A percentile compares a stretch with the other conserved stretches of the same genome.
Conservation (phyloP, 2,329 filamentous ascomycete species). For the Pseudocercospora musae region DNA sequence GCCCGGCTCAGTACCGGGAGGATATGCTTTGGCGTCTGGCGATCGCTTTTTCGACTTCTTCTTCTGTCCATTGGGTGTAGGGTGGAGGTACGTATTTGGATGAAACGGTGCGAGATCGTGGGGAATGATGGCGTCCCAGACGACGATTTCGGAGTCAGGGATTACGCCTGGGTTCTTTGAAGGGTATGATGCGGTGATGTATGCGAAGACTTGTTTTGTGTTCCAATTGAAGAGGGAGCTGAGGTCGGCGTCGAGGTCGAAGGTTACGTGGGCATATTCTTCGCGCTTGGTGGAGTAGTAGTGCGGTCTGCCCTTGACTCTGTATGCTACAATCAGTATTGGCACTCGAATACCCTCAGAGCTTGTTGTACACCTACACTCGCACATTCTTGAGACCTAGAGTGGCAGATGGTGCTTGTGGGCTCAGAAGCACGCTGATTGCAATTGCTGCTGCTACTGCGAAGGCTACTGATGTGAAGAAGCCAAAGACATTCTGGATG, state of each 20-base stretch:
- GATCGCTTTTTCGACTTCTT: constrained; percentile 19
- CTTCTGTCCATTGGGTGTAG: constrained; percentile 38
- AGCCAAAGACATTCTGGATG: constrained; percentile 89
- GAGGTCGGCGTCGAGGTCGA: constrained; percentile 89
- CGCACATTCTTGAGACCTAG: constrained; percentile 73
- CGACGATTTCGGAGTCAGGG: constrained; percentile 64
- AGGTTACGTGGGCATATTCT: constrained; percentile 92
- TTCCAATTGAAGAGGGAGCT: constrained; percentile 97
- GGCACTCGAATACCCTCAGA: neutral
- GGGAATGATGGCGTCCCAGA: constrained; percentile 95
- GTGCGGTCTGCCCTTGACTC: constrained; percentile 85
- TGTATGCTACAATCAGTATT: constrained; percentile 44
- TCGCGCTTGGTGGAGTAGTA: constrained; percentile 92
- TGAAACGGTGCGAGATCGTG: constrained; percentile 59
- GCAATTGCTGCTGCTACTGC: constrained; percentile 76
- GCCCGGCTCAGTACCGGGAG: constrained; percentile 51
- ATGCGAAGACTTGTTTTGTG: constrained; percentile 97
- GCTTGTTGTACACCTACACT: constrained; percentile 59
- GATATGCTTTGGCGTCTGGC: constrained; percentile 29
- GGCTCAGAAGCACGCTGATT: constrained; percentile 68
- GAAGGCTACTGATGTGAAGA: constrained; percentile 94
- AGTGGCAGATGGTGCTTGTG: constrained; percentile 64
- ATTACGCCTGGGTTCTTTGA: constrained; percentile 38
- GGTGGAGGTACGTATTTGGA: constrained; percentile 51
- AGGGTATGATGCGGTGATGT: constrained; percentile 76